Conservation (phyloP, 768 basidiomycete genomes). For the Leucogyrophana mollusca region DNA sequence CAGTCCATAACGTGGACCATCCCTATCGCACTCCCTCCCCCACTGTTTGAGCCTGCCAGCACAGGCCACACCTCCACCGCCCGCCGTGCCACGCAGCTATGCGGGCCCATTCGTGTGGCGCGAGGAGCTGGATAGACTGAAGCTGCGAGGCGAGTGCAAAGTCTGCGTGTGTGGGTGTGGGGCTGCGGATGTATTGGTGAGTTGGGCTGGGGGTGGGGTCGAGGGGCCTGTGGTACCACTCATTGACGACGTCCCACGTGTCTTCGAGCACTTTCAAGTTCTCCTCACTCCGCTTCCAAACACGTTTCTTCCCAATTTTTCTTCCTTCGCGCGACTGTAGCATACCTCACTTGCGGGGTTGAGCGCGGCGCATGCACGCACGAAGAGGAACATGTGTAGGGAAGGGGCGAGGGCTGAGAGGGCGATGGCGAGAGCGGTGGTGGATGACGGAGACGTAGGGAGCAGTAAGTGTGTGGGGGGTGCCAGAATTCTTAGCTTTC, state of each 20-base stretch:
- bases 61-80: constrained; percentile 6
- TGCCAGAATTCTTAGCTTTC: no score
- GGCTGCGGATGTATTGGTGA: constrained; percentile 9
- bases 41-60: constrained; percentile 15
- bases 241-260: constrained; percentile 23
- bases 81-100: constrained; percentile 10
- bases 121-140: constrained; percentile 7
- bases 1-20: no score
- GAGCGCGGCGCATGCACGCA: constrained; percentile 24
- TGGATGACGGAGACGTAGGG: no score
- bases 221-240: no score
- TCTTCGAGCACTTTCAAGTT: constrained; percentile 38
- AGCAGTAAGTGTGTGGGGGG: no score
- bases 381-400: constrained; percentile 17
- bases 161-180: constrained; percentile 18
- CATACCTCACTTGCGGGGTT: constrained; percentile 34
- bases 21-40: no score
- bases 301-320: constrained; percentile 25
- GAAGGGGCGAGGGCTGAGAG: no score
- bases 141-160: constrained; percentile 19
- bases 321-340: constrained; percentile 38
- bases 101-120: constrained; percentile 5
- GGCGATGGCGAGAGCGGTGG: no score
- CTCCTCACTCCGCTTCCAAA: constrained; percentile 23
- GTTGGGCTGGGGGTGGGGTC: not conserved